Conservation (phyloP, 768 basidiomycete species). For the Strobilomyces confusus region DNA sequence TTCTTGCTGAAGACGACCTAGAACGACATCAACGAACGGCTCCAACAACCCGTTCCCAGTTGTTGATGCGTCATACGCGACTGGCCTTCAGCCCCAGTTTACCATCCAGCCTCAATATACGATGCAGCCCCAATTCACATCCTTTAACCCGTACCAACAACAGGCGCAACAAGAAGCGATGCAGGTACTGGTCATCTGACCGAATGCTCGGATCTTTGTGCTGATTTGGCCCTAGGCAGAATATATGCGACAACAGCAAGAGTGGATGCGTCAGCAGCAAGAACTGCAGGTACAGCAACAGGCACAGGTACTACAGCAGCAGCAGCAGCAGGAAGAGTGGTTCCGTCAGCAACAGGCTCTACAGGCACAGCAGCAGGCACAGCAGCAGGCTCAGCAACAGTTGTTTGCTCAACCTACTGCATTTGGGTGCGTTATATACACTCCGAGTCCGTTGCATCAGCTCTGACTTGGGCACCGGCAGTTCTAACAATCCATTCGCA, state of each 20-base stretch:
- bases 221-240: conserved; percentile 36
- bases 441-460: neutral
- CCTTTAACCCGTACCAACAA: conserved; percentile 93
- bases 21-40: conserved; percentile 30
- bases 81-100: conserved; percentile 65
- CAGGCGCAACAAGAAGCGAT: conserved; percentile 88
- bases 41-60: conserved; percentile 56
- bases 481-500: conserved; percentile 96
- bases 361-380: conserved; percentile 42
- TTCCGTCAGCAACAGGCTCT: conserved; percentile 58
- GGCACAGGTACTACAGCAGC: conserved; percentile 31
- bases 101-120: conserved; percentile 74
- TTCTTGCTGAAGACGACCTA: conserved; percentile 13
- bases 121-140: conserved; percentile 81
- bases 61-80: conserved; percentile 55
- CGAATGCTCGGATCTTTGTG: neutral
- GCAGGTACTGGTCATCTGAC: conserved; percentile 39
- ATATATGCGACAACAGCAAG: conserved; percentile 52
- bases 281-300: conserved; percentile 42
- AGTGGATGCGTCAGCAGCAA: conserved; percentile 68
- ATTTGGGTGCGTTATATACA: conserved; percentile 51
- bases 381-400: conserved; percentile 43
- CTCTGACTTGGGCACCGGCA: conserved; percentile 36
- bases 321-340: conserved; percentile 48
- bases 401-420: conserved; percentile 66